These are phyloP conservation scores for Galerina sulciceps DNA, from an alignment of 768 basidiomycete genomes.

Conservation along the genomic window DNA sequence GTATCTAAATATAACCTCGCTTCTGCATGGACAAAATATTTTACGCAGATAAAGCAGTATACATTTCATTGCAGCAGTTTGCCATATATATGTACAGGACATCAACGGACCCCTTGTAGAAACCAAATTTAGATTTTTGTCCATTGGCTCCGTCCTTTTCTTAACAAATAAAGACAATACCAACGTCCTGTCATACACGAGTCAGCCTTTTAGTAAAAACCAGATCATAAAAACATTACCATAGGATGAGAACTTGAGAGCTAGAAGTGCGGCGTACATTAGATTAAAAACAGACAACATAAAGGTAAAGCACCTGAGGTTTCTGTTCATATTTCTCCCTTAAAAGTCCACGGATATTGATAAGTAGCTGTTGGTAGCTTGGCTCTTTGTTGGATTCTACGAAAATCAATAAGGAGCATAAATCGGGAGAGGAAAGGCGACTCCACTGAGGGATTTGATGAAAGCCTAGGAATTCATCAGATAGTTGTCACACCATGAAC, in stretches of 20 bases:
- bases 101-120: too few relatives aligned
- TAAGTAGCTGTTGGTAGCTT: constrained; percentile 48
- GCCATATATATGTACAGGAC: too few relatives aligned
- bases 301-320: constrained; percentile 35
- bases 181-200: too few relatives aligned
- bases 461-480: constrained; percentile 52
- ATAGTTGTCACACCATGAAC: not conserved
- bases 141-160: too few relatives aligned
- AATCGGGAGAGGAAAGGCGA: not conserved
- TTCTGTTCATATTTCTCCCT: constrained; percentile 46
- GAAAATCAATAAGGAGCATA: not conserved
- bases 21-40: too few relatives aligned
- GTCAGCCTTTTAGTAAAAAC: not conserved
- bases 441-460: constrained; percentile 56
- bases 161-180: too few relatives aligned
- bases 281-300: not conserved
- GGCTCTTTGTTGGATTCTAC: constrained; percentile 44
- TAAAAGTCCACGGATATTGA: constrained; percentile 42
- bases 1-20: too few relatives aligned
- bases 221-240: constrained; percentile 28
- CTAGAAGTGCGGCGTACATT: constrained; percentile 24
- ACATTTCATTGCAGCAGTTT: too few relatives aligned
- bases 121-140: too few relatives aligned
- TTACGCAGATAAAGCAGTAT: too few relatives aligned
- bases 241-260: constrained; percentile 41